Percentiles rank a stretch among this genome's conserved stretches.
phyloP scores from a whole-genome alignment of 306 rosid species.

The Canavalia ensiformis region DNA sequence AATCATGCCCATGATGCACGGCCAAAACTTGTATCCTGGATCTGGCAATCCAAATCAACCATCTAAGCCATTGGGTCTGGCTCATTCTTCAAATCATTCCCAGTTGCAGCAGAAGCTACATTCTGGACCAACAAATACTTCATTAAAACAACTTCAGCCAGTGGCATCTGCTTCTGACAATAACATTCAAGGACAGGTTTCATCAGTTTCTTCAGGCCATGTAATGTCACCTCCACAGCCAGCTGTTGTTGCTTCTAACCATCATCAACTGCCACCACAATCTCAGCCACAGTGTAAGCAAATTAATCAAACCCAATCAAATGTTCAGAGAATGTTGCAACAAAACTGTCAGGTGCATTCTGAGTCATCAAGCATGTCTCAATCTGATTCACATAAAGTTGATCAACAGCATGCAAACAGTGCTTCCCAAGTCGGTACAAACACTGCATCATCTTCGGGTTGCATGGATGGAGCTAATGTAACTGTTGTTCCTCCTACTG shows the following conservation, averaged over 20 bases:
- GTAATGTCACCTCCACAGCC: constrained; percentile 64
- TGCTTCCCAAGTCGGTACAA: constrained; percentile 61
- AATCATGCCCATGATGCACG: constrained; percentile 77
- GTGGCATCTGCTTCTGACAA: constrained; percentile 73
- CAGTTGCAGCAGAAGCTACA: constrained; percentile 77
- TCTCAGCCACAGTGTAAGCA: constrained; percentile 70
- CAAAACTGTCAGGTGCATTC: constrained; percentile 69
- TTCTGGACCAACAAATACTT: constrained; percentile 63
- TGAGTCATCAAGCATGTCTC: constrained; percentile 67
- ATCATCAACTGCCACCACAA: constrained; percentile 63
- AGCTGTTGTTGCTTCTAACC: constrained; percentile 62
- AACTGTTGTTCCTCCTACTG: constrained; percentile 63
- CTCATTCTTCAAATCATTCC: constrained; percentile 72
- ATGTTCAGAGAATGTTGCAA: constrained; percentile 70
- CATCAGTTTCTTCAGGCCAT: constrained; percentile 65
- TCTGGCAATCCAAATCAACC: constrained; percentile 76
- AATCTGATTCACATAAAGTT: constrained; percentile 66
- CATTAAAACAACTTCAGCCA: constrained; percentile 73
- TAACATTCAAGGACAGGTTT: constrained; percentile 67
- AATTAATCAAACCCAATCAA: constrained; percentile 70
- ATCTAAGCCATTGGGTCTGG: constrained; percentile 71
- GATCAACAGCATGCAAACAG: constrained; percentile 69
- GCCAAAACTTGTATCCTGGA: constrained; percentile 76
- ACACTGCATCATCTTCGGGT: constrained; percentile 63
- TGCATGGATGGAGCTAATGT: constrained; percentile 61